Evolutionary conservation across 768 basidiomycete species (phyloP).

Genomic region (Boletus edulis): DNA sequence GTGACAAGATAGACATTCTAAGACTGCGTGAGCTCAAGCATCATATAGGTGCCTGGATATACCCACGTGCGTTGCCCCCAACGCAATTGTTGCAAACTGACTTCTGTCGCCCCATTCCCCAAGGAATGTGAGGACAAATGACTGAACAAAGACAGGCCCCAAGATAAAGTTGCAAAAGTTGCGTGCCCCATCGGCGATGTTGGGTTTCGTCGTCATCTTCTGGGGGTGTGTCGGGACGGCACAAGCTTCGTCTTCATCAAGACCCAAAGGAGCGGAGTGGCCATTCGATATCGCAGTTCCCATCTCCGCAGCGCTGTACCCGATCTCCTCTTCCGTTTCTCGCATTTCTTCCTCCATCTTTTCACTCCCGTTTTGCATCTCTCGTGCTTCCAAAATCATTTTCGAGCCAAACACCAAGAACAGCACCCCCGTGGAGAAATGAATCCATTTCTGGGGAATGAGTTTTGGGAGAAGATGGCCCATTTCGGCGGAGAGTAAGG

Average conservation of each 20-base stretch:
- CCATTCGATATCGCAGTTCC: slow-evolving; percentile 32
- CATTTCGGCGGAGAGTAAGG: slow-evolving; percentile 88
- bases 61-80: slow-evolving; percentile 91
- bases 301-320: slow-evolving; percentile 64
- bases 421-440: slow-evolving; percentile 70
- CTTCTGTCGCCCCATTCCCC: slow-evolving; percentile 99
- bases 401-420: slow-evolving; percentile 89
- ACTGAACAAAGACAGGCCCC: slow-evolving; percentile 93
- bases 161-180: slow-evolving; percentile 82
- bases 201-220: slow-evolving; percentile 20
- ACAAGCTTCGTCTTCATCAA: slow-evolving; percentile 64
- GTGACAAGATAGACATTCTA: slow-evolving; percentile 93
- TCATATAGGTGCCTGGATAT: background rate
- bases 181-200: slow-evolving; percentile 59
- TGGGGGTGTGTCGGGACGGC: slow-evolving; percentile 10
- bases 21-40: slow-evolving; percentile 3
- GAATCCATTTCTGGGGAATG: slow-evolving; percentile 68
- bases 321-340: slow-evolving; percentile 94
- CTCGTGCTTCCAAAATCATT: slow-evolving; percentile 83
- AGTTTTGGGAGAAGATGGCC: slow-evolving; percentile 87
- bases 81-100: slow-evolving; percentile 94
- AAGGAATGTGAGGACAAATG: slow-evolving; percentile 93
- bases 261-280: slow-evolving; percentile 59
- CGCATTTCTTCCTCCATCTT: slow-evolving; percentile 94
- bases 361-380: slow-evolving; percentile 73